Evolutionary conservation across 1,139 yeast species (phyloP).

Genomic region (Geotrichum bryndzae): DNA sequence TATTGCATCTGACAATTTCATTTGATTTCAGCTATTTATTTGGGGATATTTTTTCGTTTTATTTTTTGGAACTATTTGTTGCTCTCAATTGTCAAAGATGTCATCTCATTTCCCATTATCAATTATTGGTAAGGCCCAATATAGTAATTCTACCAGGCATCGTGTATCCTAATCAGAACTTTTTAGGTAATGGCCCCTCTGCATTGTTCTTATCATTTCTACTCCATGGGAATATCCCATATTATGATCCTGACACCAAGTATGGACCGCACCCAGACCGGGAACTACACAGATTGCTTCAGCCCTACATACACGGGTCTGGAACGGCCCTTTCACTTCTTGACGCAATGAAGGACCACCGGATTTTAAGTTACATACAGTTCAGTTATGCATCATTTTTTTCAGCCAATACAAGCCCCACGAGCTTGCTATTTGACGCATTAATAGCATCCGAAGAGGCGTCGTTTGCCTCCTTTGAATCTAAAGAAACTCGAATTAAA

Average conservation of each 20-base stretch:
- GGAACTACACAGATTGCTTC: slow-evolving; percentile 26
- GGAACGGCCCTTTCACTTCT: slow-evolving; percentile 19
- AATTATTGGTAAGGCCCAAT: not conserved
- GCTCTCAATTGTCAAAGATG: not conserved
- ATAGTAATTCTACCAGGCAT: not conserved
- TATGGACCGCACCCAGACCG: slow-evolving; percentile 33
- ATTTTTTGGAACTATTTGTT: not conserved
- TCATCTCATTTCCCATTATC: not conserved
- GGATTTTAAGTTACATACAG: slow-evolving; percentile 24
- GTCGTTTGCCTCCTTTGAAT: slow-evolving; percentile 22
- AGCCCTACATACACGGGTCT: slow-evolving; percentile 15
- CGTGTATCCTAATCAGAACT: slow-evolving; percentile 1
- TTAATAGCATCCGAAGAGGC: slow-evolving; percentile 31
- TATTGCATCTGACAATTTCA: not conserved
- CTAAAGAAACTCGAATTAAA: slow-evolving; percentile 26
- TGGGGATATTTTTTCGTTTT: too few relatives aligned
- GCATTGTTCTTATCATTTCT: slow-evolving; percentile 33
- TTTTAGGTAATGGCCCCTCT: slow-evolving; percentile 34
- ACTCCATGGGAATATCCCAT: slow-evolving; percentile 33
- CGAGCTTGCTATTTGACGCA: slow-evolving; percentile 31
- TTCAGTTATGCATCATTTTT: slow-evolving; percentile 25
- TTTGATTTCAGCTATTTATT: not conserved
- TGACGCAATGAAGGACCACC: slow-evolving; percentile 24
- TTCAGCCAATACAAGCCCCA: slow-evolving; percentile 27
- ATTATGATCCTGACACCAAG: slow-evolving; percentile 26